Base-by-base conservation (phyloP, 2,329 filamentous ascomycete species). In the Decorospora gaudefroyi region DNA sequence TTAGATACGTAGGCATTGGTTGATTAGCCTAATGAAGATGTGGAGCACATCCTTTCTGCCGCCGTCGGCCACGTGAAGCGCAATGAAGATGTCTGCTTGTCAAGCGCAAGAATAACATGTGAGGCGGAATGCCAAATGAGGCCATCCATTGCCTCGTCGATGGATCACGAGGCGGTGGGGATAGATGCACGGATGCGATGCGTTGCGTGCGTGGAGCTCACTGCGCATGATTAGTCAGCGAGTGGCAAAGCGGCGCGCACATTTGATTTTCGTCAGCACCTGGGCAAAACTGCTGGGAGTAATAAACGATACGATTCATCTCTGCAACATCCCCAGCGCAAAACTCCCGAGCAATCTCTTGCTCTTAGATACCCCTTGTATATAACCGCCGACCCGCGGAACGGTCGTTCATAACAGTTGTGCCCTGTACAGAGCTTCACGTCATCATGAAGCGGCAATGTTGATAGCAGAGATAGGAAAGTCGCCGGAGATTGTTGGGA, bases 1-100 rank as follows among this genome's bases (percentile, higher is more conserved):
- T 19, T 34, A 25, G 42, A 35, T 46, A 43, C 38, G 28, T 38
- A 43, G 21, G 39, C 25, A 37, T 25, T 15, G 33, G 35, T 47
- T 47, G 27, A 67, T 67, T 67, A 67, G 65, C 57, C 64, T 68
- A 68, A 67, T 67, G 33, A 62, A 48, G 34, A 45, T 39, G 42
- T 45, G 39, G 42, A 49, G 42, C 25, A 37, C 28, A 47, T 37
- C 33, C 33, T 43, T 43, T 47, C 39, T 47, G 44, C 44, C 44
- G 49, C 42, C 36, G 18, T 31, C 42, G 17, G 35, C 34, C 48
- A 49, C 43, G 43, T 45, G 40, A 53, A 35, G 12, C n/a, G 29
- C 28, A 26, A 30, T 34, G 39, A 29, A 15, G 38, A 21, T 41
- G 10, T 55, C 46, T 45, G 47, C 44, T 44, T 39, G 48, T 50